Evolutionary conservation across 805 yeast species (phyloP).

Genomic region (Candida awuae): DNA sequence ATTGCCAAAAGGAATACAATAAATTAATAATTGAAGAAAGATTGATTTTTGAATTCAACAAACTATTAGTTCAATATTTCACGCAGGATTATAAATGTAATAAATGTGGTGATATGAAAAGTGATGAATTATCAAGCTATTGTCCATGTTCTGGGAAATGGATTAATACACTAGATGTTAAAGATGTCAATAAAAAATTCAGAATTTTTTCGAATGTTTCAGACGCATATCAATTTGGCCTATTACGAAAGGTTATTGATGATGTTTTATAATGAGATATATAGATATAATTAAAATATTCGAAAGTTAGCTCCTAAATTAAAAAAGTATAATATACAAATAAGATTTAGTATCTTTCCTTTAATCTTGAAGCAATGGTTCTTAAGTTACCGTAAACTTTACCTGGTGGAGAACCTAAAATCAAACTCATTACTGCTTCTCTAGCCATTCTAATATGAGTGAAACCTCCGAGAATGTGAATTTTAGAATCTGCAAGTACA

Average conservation of each 20-base stretch:
- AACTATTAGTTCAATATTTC: slow-evolving; percentile 50
- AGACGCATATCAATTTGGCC: slow-evolving; percentile 47
- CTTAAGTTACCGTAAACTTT: slow-evolving; percentile 96
- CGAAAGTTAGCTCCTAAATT: background rate
- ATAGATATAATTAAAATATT: background rate
- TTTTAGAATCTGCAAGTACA: slow-evolving; percentile 92
- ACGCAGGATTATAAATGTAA: slow-evolving; percentile 76
- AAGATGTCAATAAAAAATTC: slow-evolving; percentile 37
- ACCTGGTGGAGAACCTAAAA: slow-evolving; percentile 97
- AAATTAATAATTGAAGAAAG: slow-evolving; percentile 71
- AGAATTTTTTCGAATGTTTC: slow-evolving; percentile 53
- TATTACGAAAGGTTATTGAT: slow-evolving; percentile 35
- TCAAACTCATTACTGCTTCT: slow-evolving; percentile 88
- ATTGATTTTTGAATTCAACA: slow-evolving; percentile 56
- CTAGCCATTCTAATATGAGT: slow-evolving; percentile 98
- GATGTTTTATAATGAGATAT: slow-evolving; percentile 15
- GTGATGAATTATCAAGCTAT: slow-evolving; percentile 59
- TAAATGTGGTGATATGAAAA: slow-evolving; percentile 64
- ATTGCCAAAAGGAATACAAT: slow-evolving; percentile 59
- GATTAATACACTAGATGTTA: slow-evolving; percentile 47
- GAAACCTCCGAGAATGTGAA: slow-evolving; percentile 95
- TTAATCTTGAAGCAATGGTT: slow-evolving; percentile 93
- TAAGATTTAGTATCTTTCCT: slow-evolving; percentile 68
- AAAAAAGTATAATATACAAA: background rate
- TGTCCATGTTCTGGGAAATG: slow-evolving; percentile 89